Conservation (phyloP, 2,329 filamentous ascomycete species). For the Botrytis paeoniae region DNA sequence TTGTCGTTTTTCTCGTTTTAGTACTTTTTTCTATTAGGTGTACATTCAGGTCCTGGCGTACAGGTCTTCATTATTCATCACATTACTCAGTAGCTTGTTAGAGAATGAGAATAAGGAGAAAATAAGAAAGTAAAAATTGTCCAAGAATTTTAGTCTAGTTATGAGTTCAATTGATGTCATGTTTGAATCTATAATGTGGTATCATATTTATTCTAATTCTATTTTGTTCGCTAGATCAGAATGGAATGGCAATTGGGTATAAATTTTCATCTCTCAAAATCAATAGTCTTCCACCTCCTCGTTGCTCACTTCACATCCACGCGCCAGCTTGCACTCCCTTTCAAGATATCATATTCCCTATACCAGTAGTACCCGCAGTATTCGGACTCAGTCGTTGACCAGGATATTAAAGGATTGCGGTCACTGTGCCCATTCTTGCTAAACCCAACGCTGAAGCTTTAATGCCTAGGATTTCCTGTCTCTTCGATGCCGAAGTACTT, state of each 20-base stretch:
- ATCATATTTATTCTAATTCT: background rate
- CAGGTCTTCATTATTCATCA: constrained; percentile 19
- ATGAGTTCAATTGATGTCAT: constrained; percentile 36
- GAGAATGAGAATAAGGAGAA: constrained; percentile 17
- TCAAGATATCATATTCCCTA: background rate
- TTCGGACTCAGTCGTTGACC: background rate
- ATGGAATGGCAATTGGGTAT: background rate
- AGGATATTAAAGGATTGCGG: background rate
- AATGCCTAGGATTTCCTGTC: background rate
- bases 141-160: constrained; percentile 38
- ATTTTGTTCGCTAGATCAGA: background rate
- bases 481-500: too few relatives aligned
- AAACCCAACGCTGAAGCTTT: too few relatives aligned
- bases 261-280: background rate
- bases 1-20: constrained; percentile 26
- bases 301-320: background rate
- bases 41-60: constrained; percentile 37
- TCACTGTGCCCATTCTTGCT: background rate
- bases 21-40: constrained; percentile 26
- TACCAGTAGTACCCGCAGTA: background rate
- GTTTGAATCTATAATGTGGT: background rate
- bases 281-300: background rate
- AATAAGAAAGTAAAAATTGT: constrained; percentile 19
- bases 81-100: constrained; percentile 18
- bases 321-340: too few relatives aligned